phyloP scores from a whole-genome alignment of 345 rosid genomes.

The Barbarea vulgaris region DNA sequence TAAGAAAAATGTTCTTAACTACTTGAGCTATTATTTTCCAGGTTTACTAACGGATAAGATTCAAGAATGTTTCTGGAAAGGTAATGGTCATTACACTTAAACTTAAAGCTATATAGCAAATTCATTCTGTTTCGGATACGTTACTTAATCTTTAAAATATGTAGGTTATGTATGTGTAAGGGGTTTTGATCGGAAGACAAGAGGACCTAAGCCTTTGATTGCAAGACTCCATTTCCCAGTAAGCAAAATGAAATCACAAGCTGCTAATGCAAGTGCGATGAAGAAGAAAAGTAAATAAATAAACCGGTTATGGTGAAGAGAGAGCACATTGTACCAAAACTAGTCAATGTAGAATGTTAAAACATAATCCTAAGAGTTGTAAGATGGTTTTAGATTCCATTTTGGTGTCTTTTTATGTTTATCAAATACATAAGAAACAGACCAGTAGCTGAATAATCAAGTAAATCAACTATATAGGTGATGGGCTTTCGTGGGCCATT shows the following conservation, averaged over 20 bases:
- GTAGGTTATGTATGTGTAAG: conserved; percentile 94
- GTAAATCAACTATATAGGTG: background rate
- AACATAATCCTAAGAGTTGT: background rate
- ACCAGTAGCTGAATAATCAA: conserved; percentile 4
- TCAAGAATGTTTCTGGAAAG: conserved; percentile 97
- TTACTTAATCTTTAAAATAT: background rate
- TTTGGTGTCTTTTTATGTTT: conserved; percentile 8
- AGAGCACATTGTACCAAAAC: background rate
- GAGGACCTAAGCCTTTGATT: conserved; percentile 77
- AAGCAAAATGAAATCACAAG: conserved; percentile 54
- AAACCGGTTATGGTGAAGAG: background rate
- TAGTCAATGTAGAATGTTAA: conserved; percentile 8
- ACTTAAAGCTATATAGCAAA: conserved; percentile 2
- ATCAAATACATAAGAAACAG: background rate
- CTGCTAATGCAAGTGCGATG: background rate
- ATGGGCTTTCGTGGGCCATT: conserved; percentile 10
- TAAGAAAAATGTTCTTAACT: background rate
- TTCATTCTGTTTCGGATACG: background rate
- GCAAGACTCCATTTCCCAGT: conserved; percentile 87
- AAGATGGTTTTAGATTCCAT: background rate
- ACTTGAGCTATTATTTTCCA: conserved; percentile 33
- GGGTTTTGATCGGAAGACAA: conserved; percentile 69
- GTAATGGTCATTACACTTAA: conserved; percentile 39
- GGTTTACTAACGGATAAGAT: conserved; percentile 82
- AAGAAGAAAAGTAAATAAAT: background rate